Evolutionary conservation across 148 eudicot genomes (phyloP).

Genomic region (Euryodendron excelsum): DNA sequence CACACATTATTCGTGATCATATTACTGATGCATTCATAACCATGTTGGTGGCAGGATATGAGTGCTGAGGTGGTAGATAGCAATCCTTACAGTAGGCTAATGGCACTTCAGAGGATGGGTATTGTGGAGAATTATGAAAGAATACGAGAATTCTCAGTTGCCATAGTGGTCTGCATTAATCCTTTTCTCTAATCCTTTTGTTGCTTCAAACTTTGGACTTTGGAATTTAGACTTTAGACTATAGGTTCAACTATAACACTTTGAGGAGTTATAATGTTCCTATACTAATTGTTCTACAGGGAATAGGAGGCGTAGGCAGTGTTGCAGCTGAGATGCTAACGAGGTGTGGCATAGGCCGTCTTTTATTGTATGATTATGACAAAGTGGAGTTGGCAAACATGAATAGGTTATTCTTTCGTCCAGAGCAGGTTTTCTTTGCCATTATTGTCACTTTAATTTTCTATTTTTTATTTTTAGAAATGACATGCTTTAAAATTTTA

Average conservation of each 20-base stretch:
- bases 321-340: conserved; percentile 99
- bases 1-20: neutral
- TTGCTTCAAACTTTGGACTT: neutral
- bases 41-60: conserved; percentile 65
- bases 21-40: conserved; percentile 16
- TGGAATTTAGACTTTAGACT: neutral
- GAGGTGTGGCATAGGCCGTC: conserved; percentile 97
- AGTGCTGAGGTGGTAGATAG: conserved; percentile 96
- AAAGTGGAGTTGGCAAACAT: conserved; percentile 98
- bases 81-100: conserved; percentile 94
- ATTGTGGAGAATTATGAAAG: conserved; percentile 93
- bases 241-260: neutral
- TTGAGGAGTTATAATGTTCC: neutral
- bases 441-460: neutral
- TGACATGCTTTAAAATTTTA: neutral
- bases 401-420: conserved; percentile 98
- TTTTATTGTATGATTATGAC: conserved; percentile 95
- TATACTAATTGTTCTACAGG: conserved; percentile 43
- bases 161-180: conserved; percentile 72
- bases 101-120: conserved; percentile 99
- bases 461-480: neutral
- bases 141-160: conserved; percentile 92
- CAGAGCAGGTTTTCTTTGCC: conserved; percentile 69
- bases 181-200: conserved; percentile 19
- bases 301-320: conserved; percentile 99